Evolutionary conservation across 2,329 filamentous ascomycete species (phyloP), one percentile per base, ranked within the genome.

Genomic region (Aureobasidium sp.): DNA sequence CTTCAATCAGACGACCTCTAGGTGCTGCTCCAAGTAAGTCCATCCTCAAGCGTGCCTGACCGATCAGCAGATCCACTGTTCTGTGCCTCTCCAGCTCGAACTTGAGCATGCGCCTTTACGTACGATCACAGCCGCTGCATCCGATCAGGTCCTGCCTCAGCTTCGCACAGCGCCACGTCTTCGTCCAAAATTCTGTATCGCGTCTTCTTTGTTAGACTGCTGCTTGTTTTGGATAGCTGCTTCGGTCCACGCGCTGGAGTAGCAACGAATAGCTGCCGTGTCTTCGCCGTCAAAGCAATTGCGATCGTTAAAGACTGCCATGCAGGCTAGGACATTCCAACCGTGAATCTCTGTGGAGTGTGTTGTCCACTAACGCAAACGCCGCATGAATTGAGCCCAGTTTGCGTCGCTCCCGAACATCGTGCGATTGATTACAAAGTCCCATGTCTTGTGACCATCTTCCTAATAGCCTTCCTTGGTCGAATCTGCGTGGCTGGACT

Each of bases 341-440:
- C 47, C 49, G 22, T 53, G 56, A 7, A 47, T 29, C 10, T 56
- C 24, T 32, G 56, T 52, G 27, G 8, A 19, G 25, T 56, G 22
- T 22, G 40, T 37, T 17, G 38, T 50, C 22, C 37, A 45, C 29
- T 14, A 39, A 32, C 25, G 37, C 12, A 60, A 34, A 12, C 55
- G 53, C 1, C 25, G 24, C 35, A 60, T 41, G 24, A 58, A 54
- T 14, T 56, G 42, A 10, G 21, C 35, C 57, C 59, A 60, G 37
- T 56, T 56, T n/a, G 38, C 41, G 17, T 58, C 49, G 30, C 42
- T 54, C 16, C 44, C 27, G 50, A 58, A 60, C 1, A 56, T 59
- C 12, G 35, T 53, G 12, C 59, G 54, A 22, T 60, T 59, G 47
- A 60, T 56, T 6, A 60, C 56, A 16, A 44, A 59, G 30, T 57